Evolutionary conservation across 768 basidiomycete genomes (phyloP).

Genomic region (Pholiota conissans): DNA sequence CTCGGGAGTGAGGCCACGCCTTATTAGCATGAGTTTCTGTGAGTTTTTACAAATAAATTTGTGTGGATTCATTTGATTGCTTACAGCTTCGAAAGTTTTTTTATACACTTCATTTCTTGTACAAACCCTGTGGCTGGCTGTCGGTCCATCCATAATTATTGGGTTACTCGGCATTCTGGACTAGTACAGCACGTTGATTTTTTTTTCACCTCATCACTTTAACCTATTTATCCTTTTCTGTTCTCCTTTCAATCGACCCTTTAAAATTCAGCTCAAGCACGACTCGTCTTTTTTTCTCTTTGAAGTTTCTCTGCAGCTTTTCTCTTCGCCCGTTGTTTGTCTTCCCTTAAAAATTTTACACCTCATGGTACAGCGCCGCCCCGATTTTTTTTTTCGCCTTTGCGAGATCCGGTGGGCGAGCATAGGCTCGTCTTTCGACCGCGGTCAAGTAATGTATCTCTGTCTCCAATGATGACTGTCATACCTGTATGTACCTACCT

Average conservation of each 20-base stretch:
- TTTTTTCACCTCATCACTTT: background rate
- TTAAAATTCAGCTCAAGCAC: background rate
- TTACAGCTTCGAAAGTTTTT: background rate
- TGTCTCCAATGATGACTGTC: conserved; percentile 5
- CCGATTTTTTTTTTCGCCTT: conserved; percentile 3
- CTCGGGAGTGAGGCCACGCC: conserved; percentile 15
- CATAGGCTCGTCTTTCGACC: conserved; percentile 14
- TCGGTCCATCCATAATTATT: conserved; percentile 5
- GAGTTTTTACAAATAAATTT: background rate
- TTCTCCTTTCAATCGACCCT: background rate
- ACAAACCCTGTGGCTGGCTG: conserved; percentile 1
- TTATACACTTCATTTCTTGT: conserved; percentile 4
- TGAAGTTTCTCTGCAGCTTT: background rate
- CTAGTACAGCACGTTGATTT: conserved; percentile 5
- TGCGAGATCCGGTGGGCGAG: conserved; percentile 7
- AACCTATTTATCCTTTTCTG: conserved; percentile 7
- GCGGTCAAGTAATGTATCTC: conserved; percentile 15
- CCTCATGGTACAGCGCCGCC: background rate
- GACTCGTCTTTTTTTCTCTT: background rate
- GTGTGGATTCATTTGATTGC: background rate
- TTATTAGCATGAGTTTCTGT: conserved; percentile 7
- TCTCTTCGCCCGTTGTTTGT: background rate
- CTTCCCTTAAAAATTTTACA: background rate
- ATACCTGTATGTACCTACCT: conserved; percentile 6
- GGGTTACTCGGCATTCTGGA: conserved; percentile 4